Conservation (phyloP, 371 early-diverging fungal genomes). For the Cokeromyces recurvatus region DNA sequence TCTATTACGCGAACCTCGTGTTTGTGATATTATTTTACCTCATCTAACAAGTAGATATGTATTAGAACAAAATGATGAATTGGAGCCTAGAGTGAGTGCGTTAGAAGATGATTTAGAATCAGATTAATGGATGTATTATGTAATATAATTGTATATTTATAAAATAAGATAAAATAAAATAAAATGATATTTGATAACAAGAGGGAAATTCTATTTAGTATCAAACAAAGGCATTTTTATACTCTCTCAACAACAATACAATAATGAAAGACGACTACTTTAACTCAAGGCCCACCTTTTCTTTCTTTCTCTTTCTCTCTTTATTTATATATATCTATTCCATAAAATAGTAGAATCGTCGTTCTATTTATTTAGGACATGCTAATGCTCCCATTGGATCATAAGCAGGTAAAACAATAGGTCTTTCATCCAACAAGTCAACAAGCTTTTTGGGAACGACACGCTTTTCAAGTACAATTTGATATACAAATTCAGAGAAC, state of each 20-base stretch:
- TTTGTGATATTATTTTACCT: constrained; percentile 89
- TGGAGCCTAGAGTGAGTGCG: constrained; percentile 78
- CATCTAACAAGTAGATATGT: constrained; percentile 72
- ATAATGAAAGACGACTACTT: too few relatives aligned
- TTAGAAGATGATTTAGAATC: constrained; percentile 71
- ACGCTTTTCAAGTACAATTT: constrained; percentile 67
- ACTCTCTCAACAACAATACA: too few relatives aligned
- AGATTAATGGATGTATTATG: too few relatives aligned
- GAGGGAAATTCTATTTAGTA: too few relatives aligned
- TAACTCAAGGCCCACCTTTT: too few relatives aligned
- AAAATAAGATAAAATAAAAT: neutral
- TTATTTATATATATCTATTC: too few relatives aligned
- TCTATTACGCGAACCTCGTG: constrained; percentile 73
- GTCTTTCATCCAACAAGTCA: constrained; percentile 58
- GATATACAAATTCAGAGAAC: constrained; percentile 80
- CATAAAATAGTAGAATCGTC: too few relatives aligned
- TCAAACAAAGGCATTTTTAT: too few relatives aligned
- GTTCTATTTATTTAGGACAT: constrained; percentile 12
- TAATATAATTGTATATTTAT: neutral
- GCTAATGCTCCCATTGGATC: constrained; percentile 70
- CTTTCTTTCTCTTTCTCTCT: too few relatives aligned
- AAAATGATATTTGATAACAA: neutral
- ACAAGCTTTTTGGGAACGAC: constrained; percentile 56
- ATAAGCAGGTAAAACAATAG: constrained; percentile 71
- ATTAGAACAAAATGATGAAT: constrained; percentile 83